Evolutionary conservation across 208 protist genomes (phyloP), one percentile per base, ranked within the genome.

Genomic region (Leptomonas pyrrhocoris): DNA sequence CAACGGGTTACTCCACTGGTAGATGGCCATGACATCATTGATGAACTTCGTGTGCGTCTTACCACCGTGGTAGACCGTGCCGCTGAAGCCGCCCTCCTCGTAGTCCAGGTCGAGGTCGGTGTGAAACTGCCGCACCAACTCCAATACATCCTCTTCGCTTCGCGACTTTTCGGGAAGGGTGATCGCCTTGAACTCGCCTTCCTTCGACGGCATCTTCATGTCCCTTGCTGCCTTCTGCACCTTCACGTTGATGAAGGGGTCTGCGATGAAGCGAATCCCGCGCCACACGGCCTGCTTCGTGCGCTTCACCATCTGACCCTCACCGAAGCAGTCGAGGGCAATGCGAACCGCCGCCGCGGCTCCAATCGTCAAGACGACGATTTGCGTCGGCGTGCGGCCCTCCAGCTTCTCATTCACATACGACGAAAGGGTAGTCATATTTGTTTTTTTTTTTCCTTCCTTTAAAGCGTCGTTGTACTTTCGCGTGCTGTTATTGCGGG

Each of bases 1-100:
- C 25, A 99, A 86, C 27, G 98, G 98, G 79, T 99, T 99, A 53
- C 92, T 93, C 82, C 91, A 96, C 64, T 90, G 83, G 59, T 97
- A 98, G 49, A 96, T 82, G 30, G 88, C 73, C 84, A 96, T 92
- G 48, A 94, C 94, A n/a, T 87, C 67, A 58, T 97, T 95, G 12
- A 98, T 87, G 58, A 97, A 85, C 27, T 88, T 70, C 12, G 89
- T 96, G 74, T 97, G 84, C 9, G 71, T 59, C 13, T 36, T 38
- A 0, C 91, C 93, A n/a, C 96, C 97, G 70, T 97, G 89, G 81
- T 99, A 99, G 2, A 99, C 88, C 2, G 93, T 75, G 18, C 97
- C 97, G 75, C 92, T 96, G 45, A 96, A 84, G n/a, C 83, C 80
- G 59, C 88, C 89, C 5, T 82, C 65, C 25, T 84, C 79, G 72